phyloP scores from a whole-genome alignment of 2,329 filamentous ascomycete species.

The Parasarocladium wereldwijsianum region DNA sequence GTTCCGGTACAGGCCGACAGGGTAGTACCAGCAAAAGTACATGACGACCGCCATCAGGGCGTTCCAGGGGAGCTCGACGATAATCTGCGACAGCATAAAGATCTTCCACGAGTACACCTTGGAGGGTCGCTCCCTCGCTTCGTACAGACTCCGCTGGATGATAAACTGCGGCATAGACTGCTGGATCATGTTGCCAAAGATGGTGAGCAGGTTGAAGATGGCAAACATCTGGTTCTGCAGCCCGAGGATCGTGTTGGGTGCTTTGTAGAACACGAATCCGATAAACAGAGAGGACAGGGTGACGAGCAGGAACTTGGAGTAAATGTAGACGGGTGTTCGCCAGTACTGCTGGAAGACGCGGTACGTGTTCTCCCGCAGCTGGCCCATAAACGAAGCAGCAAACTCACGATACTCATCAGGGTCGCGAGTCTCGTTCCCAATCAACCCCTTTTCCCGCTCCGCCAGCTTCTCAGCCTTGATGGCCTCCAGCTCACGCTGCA shows the following conservation, averaged over 20 bases:
- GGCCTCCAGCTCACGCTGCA: constrained; percentile 40
- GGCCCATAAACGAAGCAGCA: constrained; percentile 56
- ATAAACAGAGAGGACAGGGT: constrained; percentile 56
- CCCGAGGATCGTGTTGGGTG: constrained; percentile 58
- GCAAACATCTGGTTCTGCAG: constrained; percentile 78
- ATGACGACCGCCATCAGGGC: constrained; percentile 61
- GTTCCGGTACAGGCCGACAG: constrained; percentile 62
- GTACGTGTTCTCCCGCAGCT: constrained; percentile 51
- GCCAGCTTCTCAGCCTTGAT: constrained; percentile 34
- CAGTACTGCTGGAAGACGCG: constrained; percentile 88
- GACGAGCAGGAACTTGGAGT: constrained; percentile 62
- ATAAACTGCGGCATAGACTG: constrained; percentile 82
- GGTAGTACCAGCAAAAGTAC: constrained; percentile 76
- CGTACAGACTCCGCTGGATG: constrained; percentile 66
- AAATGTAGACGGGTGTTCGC: constrained; percentile 81
- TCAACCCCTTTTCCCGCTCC: constrained; percentile 12
- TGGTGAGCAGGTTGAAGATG: constrained; percentile 70
- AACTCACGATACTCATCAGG: constrained; percentile 54
- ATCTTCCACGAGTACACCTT: constrained; percentile 78
- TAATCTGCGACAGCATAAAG: constrained; percentile 70
- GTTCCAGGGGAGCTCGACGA: constrained; percentile 80
- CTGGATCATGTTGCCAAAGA: constrained; percentile 67
- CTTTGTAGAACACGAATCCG: constrained; percentile 65
- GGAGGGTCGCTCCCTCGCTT: constrained; percentile 70
- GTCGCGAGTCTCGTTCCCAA: constrained; percentile 20